Conservation (phyloP, 345 rosid species). For the Citrus medica region DNA sequence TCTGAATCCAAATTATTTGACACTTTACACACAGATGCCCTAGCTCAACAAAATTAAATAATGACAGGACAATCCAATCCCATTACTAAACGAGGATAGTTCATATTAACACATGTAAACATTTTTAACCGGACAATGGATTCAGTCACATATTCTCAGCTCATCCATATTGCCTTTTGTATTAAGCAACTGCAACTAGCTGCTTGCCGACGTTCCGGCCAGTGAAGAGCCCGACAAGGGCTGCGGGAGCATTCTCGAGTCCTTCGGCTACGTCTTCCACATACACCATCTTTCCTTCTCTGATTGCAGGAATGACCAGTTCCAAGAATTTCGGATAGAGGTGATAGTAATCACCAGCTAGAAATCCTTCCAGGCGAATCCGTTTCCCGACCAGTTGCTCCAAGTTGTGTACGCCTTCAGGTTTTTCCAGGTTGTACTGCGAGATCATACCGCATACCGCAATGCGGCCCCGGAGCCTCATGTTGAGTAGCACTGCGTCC, state of each 20-base stretch:
- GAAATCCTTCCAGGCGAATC: constrained; percentile 38
- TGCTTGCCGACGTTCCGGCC: constrained; percentile 58
- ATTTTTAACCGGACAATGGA: no score
- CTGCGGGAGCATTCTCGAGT: constrained; percentile 45
- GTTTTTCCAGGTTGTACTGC: constrained; percentile 16
- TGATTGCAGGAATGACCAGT: constrained; percentile 36
- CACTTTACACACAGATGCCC: no score
- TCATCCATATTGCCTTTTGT: no score
- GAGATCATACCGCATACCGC: constrained; percentile 51
- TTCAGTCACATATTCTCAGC: no score
- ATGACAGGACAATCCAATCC: no score
- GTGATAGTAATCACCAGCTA: constrained; percentile 29
- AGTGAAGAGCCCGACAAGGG: constrained; percentile 44
- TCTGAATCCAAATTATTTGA: no score
- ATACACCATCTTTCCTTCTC: constrained; percentile 40
- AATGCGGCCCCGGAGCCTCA: constrained; percentile 49
- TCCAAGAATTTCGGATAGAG: constrained; percentile 38
- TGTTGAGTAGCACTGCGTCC: constrained; percentile 58
- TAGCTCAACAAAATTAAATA: no score
- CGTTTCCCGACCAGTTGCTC: constrained; percentile 19
- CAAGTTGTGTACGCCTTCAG: constrained; percentile 32
- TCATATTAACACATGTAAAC: no score
- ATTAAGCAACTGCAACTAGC: constrained; percentile 30
- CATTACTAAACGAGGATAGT: no score
- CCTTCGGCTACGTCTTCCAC: constrained; percentile 53